These are phyloP conservation scores for Talaromyces amestolkiae DNA, from an alignment of 2,329 filamentous ascomycete genomes.

Conservation along the genomic window DNA sequence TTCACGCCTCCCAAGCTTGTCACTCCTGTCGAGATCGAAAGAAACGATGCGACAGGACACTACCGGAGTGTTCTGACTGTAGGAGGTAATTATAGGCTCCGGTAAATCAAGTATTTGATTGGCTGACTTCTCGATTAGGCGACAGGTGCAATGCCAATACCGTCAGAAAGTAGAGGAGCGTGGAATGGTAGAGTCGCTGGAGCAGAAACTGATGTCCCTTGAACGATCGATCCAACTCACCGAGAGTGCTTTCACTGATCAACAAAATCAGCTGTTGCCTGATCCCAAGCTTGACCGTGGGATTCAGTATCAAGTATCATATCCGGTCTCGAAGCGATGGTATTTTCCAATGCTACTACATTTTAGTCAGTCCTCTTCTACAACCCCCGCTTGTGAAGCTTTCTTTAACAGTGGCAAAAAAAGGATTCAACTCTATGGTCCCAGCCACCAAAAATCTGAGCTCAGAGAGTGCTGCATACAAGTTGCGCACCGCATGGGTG, in stretches of 20 bases:
- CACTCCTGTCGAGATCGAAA: slow-evolving; percentile 9
- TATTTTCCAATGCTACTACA: slow-evolving; percentile 15
- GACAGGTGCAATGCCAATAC: slow-evolving; percentile 8
- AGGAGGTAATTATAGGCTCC: neutral
- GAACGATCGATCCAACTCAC: neutral
- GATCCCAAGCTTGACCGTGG: neutral
- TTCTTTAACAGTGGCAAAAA: neutral
- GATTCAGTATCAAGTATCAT: slow-evolving; percentile 10
- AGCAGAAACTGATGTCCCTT: slow-evolving; percentile 10
- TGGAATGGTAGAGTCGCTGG: slow-evolving; percentile 12
- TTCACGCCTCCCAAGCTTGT: slow-evolving; percentile 9
- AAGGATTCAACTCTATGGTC: slow-evolving; percentile 15
- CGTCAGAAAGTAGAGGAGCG: slow-evolving; percentile 10
- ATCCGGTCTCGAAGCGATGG: slow-evolving; percentile 11
- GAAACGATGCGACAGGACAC: slow-evolving; percentile 11
- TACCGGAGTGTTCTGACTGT: slow-evolving; percentile 13
- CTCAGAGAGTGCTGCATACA: slow-evolving; percentile 12
- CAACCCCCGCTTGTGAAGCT: neutral
- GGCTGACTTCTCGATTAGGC: neutral
- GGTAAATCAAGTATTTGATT: neutral
- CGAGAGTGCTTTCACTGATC: neutral
- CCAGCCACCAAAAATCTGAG: slow-evolving; percentile 10
- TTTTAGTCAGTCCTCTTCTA: slow-evolving; percentile 1
- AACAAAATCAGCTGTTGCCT: neutral
- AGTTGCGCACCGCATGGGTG: slow-evolving; percentile 13